A percentile compares a stretch with the other conserved stretches of the same genome.
Conservation (phyloP, 352 stramenopile species). For the Thraustochytrium striatum region DNA sequence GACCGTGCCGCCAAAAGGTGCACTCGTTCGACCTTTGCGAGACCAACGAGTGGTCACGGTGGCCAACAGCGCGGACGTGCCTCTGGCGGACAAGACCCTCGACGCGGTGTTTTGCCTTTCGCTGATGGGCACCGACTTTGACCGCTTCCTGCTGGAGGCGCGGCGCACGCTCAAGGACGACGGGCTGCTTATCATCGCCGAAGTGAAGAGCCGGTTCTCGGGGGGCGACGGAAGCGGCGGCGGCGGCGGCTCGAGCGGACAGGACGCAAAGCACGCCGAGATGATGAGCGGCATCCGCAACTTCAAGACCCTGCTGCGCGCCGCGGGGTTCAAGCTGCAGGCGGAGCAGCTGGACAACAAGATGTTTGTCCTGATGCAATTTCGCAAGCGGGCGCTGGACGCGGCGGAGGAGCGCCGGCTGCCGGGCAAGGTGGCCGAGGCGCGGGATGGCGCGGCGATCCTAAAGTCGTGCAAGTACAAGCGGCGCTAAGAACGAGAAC, state of each 20-base stretch:
- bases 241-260: not conserved
- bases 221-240: conserved; percentile 26
- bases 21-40: conserved; percentile 97
- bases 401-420: not conserved
- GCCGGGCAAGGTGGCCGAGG: not conserved
- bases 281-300: conserved; percentile 28
- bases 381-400: not conserved
- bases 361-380: conserved; percentile 42
- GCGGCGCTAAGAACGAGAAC: not conserved
- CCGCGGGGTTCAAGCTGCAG: conserved; percentile 1
- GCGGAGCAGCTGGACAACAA: conserved; percentile 27
- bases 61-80: conserved; percentile 67
- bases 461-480: conserved; percentile 46
- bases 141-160: conserved; percentile 92
- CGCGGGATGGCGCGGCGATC: conserved; percentile 1
- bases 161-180: conserved; percentile 84
- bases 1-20: conserved; percentile 78
- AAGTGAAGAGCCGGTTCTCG: conserved; percentile 78
- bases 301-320: conserved; percentile 13
- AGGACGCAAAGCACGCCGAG: not conserved
- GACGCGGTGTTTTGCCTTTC: conserved; percentile 95
- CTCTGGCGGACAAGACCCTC: conserved; percentile 75
- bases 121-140: conserved; percentile 95
- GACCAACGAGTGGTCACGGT: conserved; percentile 68
- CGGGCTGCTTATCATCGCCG: conserved; percentile 82